Evolutionary conservation across 2,329 filamentous ascomycete species (phyloP).

Genomic region (Apiospora malaysiana): DNA sequence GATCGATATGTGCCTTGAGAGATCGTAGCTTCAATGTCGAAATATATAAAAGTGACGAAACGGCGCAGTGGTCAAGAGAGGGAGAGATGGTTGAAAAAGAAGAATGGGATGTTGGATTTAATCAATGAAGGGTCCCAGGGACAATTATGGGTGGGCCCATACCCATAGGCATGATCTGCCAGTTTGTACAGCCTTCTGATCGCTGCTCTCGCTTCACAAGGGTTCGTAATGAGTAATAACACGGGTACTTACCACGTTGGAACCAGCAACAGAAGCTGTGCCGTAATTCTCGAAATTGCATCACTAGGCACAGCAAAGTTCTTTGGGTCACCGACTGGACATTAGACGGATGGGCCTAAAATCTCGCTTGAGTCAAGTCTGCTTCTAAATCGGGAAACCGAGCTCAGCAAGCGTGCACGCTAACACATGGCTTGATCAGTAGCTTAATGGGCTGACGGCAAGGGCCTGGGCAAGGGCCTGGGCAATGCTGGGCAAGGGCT

Average conservation of each 20-base stretch:
- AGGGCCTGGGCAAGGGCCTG: not conserved
- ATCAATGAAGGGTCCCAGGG: not conserved
- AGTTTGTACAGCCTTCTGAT: conserved; percentile 9
- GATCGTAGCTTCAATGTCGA: not conserved
- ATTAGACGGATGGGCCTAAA: not conserved
- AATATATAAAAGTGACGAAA: not conserved
- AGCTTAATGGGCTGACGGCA: not conserved
- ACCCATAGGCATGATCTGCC: not conserved
- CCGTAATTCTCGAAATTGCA: not conserved
- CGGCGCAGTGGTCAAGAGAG: not conserved
- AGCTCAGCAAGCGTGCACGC: not conserved
- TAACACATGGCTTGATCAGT: too few relatives aligned
- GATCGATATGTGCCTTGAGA: too few relatives aligned
- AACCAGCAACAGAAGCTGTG: not conserved
- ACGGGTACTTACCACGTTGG: not conserved
- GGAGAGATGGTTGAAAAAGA: not conserved
- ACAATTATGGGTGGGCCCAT: not conserved
- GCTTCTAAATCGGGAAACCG: not conserved
- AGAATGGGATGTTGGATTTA: not conserved
- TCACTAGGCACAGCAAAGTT: not conserved
- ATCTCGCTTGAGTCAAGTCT: not conserved
- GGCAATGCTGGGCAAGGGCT: not conserved
- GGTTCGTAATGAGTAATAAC: not conserved
- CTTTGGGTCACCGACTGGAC: not conserved
- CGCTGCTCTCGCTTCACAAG: not conserved